Percentiles rank a stretch among this genome's conserved stretches.
These are phyloP conservation scores for Atkinsonella texensis DNA, from an alignment of 2,329 filamentous ascomycete species.

Conservation along the genomic window DNA sequence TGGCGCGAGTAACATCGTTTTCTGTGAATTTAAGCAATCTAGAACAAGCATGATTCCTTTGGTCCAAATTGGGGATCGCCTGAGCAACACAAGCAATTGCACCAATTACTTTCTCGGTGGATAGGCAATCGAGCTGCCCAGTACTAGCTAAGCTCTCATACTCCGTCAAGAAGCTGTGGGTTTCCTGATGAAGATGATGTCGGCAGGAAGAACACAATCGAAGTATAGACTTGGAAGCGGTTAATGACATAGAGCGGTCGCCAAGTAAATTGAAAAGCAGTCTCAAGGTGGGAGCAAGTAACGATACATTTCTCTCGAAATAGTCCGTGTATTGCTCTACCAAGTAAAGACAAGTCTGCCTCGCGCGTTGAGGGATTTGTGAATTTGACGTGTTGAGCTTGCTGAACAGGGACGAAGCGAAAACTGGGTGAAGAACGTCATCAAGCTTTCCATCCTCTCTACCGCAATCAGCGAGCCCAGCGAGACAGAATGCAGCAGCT, in stretches of 20 bases:
- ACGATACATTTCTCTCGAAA: conserved; percentile 57
- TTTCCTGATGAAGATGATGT: conserved; percentile 52
- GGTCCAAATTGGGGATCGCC: conserved; percentile 47
- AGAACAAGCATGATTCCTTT: conserved; percentile 41
- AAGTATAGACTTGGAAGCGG: conserved; percentile 62
- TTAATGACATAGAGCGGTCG: conserved; percentile 48
- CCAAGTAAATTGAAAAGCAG: conserved; percentile 61
- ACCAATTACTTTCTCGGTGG: conserved; percentile 61
- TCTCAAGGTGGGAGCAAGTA: conserved; percentile 58
- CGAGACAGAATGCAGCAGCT: conserved; percentile 50
- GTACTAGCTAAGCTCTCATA: conserved; percentile 52
- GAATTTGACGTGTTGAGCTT: conserved; percentile 37
- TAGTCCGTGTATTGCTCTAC: conserved; percentile 66
- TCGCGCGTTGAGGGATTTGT: conserved; percentile 47
- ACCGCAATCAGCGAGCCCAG: conserved; percentile 54
- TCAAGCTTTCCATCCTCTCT: conserved; percentile 47
- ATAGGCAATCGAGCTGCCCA: conserved; percentile 46
- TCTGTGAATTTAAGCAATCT: conserved; percentile 51
- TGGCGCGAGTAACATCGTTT: conserved; percentile 32
- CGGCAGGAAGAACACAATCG: conserved; percentile 67
- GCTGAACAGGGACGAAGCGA: conserved; percentile 46
- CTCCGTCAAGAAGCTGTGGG: conserved; percentile 56
- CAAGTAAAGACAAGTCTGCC: conserved; percentile 56
- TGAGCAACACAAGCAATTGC: conserved; percentile 68
- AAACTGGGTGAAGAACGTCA: conserved; percentile 45